A percentile compares a stretch with the other conserved stretches of the same genome.
phyloP scores from a whole-genome alignment of 2,329 filamentous ascomycete species.

The Diaporthe humulicola region DNA sequence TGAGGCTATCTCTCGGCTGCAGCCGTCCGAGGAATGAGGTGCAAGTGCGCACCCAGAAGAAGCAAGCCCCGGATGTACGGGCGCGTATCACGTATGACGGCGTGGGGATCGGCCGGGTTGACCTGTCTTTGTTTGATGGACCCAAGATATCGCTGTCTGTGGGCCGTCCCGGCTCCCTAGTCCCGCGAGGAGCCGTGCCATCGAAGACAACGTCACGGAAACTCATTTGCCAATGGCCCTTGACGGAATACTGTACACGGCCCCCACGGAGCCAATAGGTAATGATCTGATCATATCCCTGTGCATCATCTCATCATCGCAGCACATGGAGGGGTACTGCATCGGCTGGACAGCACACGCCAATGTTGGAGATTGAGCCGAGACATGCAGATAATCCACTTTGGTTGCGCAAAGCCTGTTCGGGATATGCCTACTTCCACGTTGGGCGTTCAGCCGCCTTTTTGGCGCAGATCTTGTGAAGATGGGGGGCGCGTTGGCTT shows the following conservation, averaged over 20 bases:
- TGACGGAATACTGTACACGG: background rate
- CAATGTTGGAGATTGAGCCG: constrained; percentile 19
- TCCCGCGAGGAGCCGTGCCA: background rate
- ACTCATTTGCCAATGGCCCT: background rate
- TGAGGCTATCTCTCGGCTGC: constrained; percentile 16
- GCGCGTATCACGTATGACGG: constrained; percentile 14
- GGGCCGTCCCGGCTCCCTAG: constrained; percentile 15
- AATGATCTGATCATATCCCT: background rate
- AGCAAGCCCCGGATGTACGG: background rate
- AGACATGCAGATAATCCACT: constrained; percentile 31
- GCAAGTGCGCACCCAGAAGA: background rate
- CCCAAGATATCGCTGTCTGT: background rate
- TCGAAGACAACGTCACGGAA: background rate
- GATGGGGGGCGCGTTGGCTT: background rate
- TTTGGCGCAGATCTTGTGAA: background rate
- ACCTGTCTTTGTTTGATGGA: background rate
- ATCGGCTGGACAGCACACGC: background rate
- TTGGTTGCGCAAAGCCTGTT: background rate
- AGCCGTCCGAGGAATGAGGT: constrained; percentile 17
- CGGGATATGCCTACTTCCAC: background rate
- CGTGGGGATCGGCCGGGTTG: background rate
- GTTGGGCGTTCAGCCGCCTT: background rate
- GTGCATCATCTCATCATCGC: background rate
- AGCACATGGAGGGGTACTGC: background rate
- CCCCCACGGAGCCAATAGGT: background rate